A percentile compares a stretch with the other conserved stretches of the same genome.
phyloP scores from a whole-genome alignment of 116 monocot genomes.

The Posidonia oceanica region DNA sequence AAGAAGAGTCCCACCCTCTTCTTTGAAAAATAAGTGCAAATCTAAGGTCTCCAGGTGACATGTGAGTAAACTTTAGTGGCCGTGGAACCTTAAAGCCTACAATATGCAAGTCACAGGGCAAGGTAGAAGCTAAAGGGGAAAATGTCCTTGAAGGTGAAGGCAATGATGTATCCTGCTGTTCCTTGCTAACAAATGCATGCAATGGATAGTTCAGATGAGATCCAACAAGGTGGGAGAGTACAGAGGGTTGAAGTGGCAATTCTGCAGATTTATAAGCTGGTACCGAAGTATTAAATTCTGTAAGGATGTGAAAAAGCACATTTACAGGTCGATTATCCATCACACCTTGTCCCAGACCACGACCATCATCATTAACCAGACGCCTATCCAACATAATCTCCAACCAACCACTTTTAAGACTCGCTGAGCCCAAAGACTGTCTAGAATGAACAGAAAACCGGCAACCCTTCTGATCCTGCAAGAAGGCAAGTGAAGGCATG shows the following conservation, averaged over 20 bases:
- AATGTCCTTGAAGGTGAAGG: conserved; percentile 29
- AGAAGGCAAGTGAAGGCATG: conserved; percentile 86
- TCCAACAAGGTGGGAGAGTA: conserved; percentile 78
- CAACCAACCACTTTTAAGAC: conserved; percentile 81
- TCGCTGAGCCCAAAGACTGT: conserved; percentile 84
- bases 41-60: conserved; percentile 23
- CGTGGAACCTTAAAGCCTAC: conserved; percentile 78
- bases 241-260: conserved; percentile 50
- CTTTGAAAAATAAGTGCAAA: conserved; percentile 72
- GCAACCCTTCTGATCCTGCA: conserved; percentile 56
- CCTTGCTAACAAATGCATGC: conserved; percentile 64
- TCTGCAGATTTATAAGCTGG: conserved; percentile 15
- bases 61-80: conserved; percentile 38
- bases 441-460: conserved; percentile 88
- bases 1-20: conserved; percentile 86
- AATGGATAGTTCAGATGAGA: conserved; percentile 83
- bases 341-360: conserved; percentile 94
- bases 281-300: conserved; percentile 60
- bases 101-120: conserved; percentile 91
- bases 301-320: conserved; percentile 67
- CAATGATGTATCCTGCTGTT: conserved; percentile 19
- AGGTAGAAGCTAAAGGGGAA: conserved; percentile 51
- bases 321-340: conserved; percentile 89
- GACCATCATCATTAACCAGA: conserved; percentile 66
- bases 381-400: conserved; percentile 97